These are phyloP conservation scores for Avena atlantica DNA, from an alignment of 176 grass and related monocot genomes.

Conservation along the genomic window DNA sequence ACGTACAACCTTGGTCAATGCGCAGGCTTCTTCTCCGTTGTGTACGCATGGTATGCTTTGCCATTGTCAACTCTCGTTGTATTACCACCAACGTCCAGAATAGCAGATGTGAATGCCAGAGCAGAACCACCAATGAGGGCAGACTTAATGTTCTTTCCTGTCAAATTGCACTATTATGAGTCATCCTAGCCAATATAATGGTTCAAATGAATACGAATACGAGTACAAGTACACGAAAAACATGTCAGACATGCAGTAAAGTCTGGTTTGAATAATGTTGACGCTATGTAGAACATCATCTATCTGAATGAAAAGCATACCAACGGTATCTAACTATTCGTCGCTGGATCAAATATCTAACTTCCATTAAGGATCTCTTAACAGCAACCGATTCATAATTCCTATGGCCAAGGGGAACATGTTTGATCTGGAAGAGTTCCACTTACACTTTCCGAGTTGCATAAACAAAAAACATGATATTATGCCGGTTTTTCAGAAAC, in stretches of 20 bases:
- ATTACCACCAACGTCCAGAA: constrained; percentile 77
- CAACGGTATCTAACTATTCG: neutral
- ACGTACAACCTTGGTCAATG: constrained; percentile 48
- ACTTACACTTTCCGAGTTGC: neutral
- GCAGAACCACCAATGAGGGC: constrained; percentile 73
- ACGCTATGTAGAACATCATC: neutral
- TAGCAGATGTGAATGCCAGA: constrained; percentile 75
- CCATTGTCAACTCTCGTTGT: constrained; percentile 83
- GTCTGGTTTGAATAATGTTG: neutral
- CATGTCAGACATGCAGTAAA: neutral
- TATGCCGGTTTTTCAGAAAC: neutral
- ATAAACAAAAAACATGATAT: neutral
- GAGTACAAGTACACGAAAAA: too few relatives aligned
- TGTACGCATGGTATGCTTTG: constrained; percentile 77
- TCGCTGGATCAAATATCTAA: neutral
- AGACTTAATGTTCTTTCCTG: constrained; percentile 84
- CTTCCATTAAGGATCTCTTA: neutral
- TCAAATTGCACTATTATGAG: neutral
- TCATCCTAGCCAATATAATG: constrained; percentile 14
- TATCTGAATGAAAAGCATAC: neutral
- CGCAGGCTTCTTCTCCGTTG: constrained; percentile 70
- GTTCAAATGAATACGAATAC: neutral
- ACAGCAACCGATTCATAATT: neutral
- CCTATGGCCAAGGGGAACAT: neutral
- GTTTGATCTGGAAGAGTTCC: neutral